phyloP scores from a whole-genome alignment of 1,284 basidiomycete species.

The Gymnopus androsaceus region DNA sequence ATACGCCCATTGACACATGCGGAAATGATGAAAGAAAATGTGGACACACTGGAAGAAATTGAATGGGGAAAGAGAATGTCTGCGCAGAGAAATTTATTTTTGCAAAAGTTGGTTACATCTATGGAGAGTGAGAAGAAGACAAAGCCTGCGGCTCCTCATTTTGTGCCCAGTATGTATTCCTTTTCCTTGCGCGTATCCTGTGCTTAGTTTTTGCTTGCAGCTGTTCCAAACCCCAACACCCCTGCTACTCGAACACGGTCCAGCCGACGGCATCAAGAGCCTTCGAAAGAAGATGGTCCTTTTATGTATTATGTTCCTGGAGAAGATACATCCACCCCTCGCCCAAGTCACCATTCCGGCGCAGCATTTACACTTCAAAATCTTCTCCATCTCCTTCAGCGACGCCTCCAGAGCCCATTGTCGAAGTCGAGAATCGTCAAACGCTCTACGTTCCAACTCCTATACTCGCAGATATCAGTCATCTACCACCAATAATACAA shows the following conservation, averaged over 20 bases:
- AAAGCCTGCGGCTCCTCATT: conserved; percentile 41
- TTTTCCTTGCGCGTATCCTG: neutral
- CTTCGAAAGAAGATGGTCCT: conserved; percentile 34
- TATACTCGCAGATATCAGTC: conserved; percentile 8
- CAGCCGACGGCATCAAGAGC: conserved; percentile 14
- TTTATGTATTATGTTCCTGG: conserved; percentile 48
- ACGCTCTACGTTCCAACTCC: conserved; percentile 17
- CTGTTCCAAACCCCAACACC: conserved; percentile 15
- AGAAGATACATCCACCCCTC: conserved; percentile 20
- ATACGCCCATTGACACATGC: conserved; percentile 50
- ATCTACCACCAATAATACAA: conserved; percentile 27
- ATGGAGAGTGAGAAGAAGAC: conserved; percentile 50
- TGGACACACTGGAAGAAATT: conserved; percentile 68
- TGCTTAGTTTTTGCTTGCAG: neutral
- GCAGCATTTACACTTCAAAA: conserved; percentile 26
- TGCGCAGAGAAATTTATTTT: conserved; percentile 60
- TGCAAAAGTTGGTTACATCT: conserved; percentile 57
- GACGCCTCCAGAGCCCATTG: conserved; percentile 1
- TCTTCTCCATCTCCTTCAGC: conserved; percentile 1
- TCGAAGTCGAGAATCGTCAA: neutral
- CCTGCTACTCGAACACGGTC: conserved; percentile 17
- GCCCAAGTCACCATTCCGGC: neutral
- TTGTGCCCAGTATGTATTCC: conserved; percentile 40
- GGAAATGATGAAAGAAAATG: conserved; percentile 60
- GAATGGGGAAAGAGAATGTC: conserved; percentile 70